phyloP scores from a whole-genome alignment of 2,329 filamentous ascomycete genomes.

The Fusarium brachygibbosum region DNA sequence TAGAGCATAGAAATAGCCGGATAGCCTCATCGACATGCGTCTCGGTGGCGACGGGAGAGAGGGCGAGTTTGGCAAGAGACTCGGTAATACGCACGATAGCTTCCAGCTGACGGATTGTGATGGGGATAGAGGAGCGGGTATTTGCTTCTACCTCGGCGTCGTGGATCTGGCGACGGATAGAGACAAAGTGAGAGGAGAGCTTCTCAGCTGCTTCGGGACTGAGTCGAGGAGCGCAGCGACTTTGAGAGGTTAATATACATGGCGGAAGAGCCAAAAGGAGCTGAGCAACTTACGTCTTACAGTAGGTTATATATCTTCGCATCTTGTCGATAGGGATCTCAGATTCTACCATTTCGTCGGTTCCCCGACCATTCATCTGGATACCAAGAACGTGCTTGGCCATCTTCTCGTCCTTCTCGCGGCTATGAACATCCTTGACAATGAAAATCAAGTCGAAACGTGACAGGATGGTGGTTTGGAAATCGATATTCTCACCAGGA shows the following conservation, averaged over 20 bases:
- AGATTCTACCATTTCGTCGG: constrained; percentile 85
- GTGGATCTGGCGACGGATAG: constrained; percentile 93
- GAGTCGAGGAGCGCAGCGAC: constrained; percentile 91
- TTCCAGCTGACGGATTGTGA: constrained; percentile 96
- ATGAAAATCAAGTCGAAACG: constrained; percentile 99
- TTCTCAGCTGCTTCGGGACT: constrained; percentile 96
- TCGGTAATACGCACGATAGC: constrained; percentile 98
- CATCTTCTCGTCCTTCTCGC: constrained; percentile 90
- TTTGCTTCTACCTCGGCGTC: constrained; percentile 91
- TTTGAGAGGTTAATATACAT: constrained; percentile 57
- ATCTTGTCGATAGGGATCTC: constrained; percentile 97
- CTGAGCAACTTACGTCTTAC: constrained; percentile 79
- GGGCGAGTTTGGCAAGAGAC: constrained; percentile 89
- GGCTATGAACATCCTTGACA: constrained; percentile 93
- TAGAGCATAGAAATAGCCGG: constrained; percentile 92
- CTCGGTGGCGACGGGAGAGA: constrained; percentile 89
- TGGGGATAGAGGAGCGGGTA: constrained; percentile 93
- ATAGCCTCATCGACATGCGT: constrained; percentile 97
- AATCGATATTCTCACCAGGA: constrained; percentile 98
- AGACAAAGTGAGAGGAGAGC: constrained; percentile 95
- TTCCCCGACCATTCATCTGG: constrained; percentile 89
- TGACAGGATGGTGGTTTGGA: constrained; percentile 97
- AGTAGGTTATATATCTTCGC: constrained; percentile 97
- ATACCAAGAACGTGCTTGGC: constrained; percentile 98
- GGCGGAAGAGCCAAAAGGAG: neutral